Evolutionary conservation across 257 asterid genomes (phyloP).

Genomic region (Nicotiana tomentosiformis): DNA sequence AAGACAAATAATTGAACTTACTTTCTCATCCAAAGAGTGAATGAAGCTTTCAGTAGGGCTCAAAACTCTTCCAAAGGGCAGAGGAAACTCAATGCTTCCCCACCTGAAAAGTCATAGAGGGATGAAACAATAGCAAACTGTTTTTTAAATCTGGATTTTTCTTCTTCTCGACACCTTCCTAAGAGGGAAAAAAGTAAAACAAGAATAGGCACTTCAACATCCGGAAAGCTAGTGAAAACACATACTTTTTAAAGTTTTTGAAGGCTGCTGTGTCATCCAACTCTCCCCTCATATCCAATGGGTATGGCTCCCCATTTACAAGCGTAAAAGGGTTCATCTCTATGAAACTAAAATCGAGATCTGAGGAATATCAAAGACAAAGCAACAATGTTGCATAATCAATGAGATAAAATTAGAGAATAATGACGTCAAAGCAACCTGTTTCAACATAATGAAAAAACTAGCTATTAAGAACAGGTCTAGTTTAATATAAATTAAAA

Average conservation of each 20-base stretch:
- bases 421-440: not conserved
- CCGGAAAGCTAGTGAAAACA: not conserved
- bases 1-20: slow-evolving; percentile 16
- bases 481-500: not conserved
- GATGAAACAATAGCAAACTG: slow-evolving; percentile 7
- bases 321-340: slow-evolving; percentile 94
- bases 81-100: slow-evolving; percentile 77
- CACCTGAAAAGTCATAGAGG: slow-evolving; percentile 41
- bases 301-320: slow-evolving; percentile 75
- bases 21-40: slow-evolving; percentile 83
- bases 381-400: not conserved
- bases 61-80: slow-evolving; percentile 91
- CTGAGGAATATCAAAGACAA: slow-evolving; percentile 32
- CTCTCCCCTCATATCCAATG: slow-evolving; percentile 95
- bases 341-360: slow-evolving; percentile 83
- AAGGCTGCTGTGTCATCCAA: slow-evolving; percentile 93
- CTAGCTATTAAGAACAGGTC: not conserved
- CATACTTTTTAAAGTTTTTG: slow-evolving; percentile 86
- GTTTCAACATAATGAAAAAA: not conserved
- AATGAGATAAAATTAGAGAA: not conserved
- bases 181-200: not conserved
- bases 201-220: not conserved
- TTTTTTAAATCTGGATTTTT: not conserved
- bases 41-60: slow-evolving; percentile 79
- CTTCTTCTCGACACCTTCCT: not conserved